Percentiles rank a stretch among this genome's conserved stretches.
phyloP scores from a whole-genome alignment of 257 asterid species.

The Anisodus tanguticus region DNA sequence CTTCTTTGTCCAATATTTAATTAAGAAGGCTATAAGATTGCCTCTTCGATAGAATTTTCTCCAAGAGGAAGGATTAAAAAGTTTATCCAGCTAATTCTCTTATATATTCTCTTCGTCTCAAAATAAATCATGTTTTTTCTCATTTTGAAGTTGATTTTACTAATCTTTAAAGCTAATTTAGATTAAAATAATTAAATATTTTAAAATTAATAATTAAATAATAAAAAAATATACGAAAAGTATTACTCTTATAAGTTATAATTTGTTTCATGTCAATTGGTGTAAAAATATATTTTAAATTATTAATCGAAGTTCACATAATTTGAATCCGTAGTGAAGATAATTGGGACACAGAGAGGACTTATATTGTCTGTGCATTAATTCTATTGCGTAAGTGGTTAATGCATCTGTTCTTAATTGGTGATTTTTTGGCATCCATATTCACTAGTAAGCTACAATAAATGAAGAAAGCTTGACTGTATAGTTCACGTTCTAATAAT shows the following conservation, averaged over 20 bases:
- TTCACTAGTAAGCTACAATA: not conserved
- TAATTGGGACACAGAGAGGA: too few species aligned
- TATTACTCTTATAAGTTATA: not conserved
- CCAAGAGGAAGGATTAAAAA: not conserved
- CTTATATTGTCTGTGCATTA: too few species aligned
- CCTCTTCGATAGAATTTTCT: not conserved
- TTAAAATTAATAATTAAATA: not conserved
- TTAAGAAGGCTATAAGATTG: not conserved
- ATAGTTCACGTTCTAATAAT: not conserved
- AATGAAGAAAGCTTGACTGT: not conserved
- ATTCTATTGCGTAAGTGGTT: not conserved
- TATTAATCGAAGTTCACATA: not conserved
- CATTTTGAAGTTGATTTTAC: not conserved
- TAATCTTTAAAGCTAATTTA: not conserved
- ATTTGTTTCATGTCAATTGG: not conserved
- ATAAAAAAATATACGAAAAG: not conserved
- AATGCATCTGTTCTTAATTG: not conserved
- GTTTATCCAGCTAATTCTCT: not conserved
- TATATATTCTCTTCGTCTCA: not conserved
- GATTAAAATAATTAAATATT: not conserved
- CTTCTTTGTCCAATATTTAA: not conserved
- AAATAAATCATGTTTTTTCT: not conserved
- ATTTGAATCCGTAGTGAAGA: not conserved
- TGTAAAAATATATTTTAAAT: not conserved
- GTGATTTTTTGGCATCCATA: not conserved